Conservation (phyloP, 2,329 filamentous ascomycete genomes). For the Neonectria magnoliae region DNA sequence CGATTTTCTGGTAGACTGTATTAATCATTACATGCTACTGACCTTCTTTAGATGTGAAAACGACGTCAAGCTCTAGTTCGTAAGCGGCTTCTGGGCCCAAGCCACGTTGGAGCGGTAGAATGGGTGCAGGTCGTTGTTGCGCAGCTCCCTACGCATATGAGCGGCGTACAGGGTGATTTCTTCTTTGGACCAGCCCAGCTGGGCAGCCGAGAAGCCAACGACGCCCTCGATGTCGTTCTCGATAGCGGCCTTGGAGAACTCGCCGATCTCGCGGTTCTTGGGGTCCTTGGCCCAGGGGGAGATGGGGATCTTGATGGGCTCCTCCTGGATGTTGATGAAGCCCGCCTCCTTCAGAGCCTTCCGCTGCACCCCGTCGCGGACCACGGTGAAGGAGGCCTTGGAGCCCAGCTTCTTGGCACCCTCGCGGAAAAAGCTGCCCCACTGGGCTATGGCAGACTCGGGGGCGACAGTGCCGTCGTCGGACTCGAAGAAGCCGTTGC, state of each 20-base stretch:
- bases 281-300: slow-evolving; percentile 53
- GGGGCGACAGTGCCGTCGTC: slow-evolving; percentile 37
- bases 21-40: neutral
- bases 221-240: slow-evolving; percentile 48
- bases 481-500: slow-evolving; percentile 30
- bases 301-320: slow-evolving; percentile 50
- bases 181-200: slow-evolving; percentile 47
- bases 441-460: slow-evolving; percentile 45
- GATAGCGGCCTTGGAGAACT: slow-evolving; percentile 45
- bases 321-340: slow-evolving; percentile 38
- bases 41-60: neutral
- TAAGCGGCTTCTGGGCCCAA: slow-evolving; percentile 42
- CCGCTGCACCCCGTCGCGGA: slow-evolving; percentile 45
- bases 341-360: slow-evolving; percentile 45
- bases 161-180: slow-evolving; percentile 46
- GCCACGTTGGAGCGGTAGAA: slow-evolving; percentile 40
- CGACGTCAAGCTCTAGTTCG: neutral
- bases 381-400: slow-evolving; percentile 41
- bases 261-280: slow-evolving; percentile 49
- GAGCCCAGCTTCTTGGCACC: slow-evolving; percentile 46
- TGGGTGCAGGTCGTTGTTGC: slow-evolving; percentile 31
- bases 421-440: slow-evolving; percentile 48
- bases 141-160: slow-evolving; percentile 44
- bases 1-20: neutral
- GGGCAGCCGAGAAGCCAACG: slow-evolving; percentile 43